Percentiles rank a stretch among this genome's conserved stretches.
These are phyloP conservation scores for Phytophthora podocarpi DNA, from an alignment of 352 stramenopile species.

Conservation along the genomic window DNA sequence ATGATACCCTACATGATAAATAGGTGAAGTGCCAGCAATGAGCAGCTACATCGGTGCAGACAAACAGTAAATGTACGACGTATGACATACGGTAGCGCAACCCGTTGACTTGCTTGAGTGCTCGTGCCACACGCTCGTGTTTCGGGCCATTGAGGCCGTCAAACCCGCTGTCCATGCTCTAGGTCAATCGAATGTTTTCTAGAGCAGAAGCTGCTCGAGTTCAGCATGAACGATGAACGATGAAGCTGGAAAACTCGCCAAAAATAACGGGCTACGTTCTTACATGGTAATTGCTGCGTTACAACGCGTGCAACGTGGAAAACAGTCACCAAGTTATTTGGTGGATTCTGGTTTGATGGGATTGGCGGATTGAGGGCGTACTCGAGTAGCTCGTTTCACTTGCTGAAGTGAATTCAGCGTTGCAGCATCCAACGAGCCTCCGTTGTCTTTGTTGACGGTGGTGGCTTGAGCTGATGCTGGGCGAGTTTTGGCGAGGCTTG, in stretches of 20 bases:
- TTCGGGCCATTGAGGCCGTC: constrained; percentile 37
- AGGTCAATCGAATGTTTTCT: background rate
- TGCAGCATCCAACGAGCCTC: constrained; percentile 30
- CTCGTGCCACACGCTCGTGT: constrained; percentile 64
- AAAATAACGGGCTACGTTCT: constrained; percentile 48
- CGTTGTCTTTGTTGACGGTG: background rate
- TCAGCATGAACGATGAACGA: no score
- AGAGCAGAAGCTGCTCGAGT: background rate
- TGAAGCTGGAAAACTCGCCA: background rate
- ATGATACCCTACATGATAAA: constrained; percentile 50
- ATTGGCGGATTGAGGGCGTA: constrained; percentile 53
- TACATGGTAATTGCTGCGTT: no score
- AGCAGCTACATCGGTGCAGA: no score
- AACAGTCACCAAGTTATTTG: constrained; percentile 24
- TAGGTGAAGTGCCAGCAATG: background rate
- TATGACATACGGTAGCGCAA: constrained; percentile 66
- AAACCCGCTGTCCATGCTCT: constrained; percentile 22
- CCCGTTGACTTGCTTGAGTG: constrained; percentile 74
- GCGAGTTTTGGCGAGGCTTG: constrained; percentile 3
- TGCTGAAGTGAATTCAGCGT: constrained; percentile 57
- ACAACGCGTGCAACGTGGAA: background rate
- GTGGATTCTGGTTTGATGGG: no score
- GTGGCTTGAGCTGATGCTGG: constrained; percentile 24
- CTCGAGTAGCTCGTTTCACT: constrained; percentile 41
- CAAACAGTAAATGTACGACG: background rate